Evolutionary conservation across 352 stramenopile species (phyloP).

Genomic region (Phytopythium montanum): DNA sequence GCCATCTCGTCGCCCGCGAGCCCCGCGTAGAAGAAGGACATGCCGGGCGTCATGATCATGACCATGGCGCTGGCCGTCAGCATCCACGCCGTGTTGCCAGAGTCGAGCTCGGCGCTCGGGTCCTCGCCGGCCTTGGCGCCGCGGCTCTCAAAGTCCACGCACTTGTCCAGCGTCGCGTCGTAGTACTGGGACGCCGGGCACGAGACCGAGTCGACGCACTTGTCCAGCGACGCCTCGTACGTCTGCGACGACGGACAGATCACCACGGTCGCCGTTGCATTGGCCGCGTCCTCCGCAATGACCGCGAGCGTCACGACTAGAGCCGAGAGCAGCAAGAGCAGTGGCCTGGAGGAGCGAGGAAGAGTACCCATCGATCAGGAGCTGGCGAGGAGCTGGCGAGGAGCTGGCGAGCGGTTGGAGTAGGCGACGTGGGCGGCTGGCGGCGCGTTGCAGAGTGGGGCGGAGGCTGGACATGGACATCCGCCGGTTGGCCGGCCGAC

Average conservation of each 20-base stretch:
- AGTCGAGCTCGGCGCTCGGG: slow-evolving; percentile 10
- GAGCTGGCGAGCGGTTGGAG: not conserved
- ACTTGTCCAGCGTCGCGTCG: slow-evolving; percentile 7
- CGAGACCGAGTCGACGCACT: slow-evolving; percentile 6
- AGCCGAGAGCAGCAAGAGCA: not conserved
- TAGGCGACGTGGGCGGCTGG: not conserved
- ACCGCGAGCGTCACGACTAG: not conserved
- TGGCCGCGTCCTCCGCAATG: not conserved
- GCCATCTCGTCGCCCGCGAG: slow-evolving; percentile 23
- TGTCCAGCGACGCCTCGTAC: slow-evolving; percentile 4
- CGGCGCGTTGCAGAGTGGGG: slow-evolving; percentile 5
- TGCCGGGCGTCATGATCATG: slow-evolving; percentile 33
- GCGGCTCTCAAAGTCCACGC: slow-evolving; percentile 14
- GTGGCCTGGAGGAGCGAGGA: not conserved
- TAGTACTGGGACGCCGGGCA: slow-evolving; percentile 12
- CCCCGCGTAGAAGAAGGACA: slow-evolving; percentile 37
- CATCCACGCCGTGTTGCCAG: slow-evolving; percentile 39
- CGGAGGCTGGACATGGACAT: too few species aligned
- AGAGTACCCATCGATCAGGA: not conserved
- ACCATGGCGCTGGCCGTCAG: slow-evolving; percentile 22
- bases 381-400: not conserved
- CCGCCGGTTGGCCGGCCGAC: not conserved
- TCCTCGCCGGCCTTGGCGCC: slow-evolving; percentile 9
- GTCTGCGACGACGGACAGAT: slow-evolving; percentile 8
- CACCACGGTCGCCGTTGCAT: not conserved